Conservation (phyloP, 2,329 filamentous ascomycete species). For the Intubia oerlemansii region DNA sequence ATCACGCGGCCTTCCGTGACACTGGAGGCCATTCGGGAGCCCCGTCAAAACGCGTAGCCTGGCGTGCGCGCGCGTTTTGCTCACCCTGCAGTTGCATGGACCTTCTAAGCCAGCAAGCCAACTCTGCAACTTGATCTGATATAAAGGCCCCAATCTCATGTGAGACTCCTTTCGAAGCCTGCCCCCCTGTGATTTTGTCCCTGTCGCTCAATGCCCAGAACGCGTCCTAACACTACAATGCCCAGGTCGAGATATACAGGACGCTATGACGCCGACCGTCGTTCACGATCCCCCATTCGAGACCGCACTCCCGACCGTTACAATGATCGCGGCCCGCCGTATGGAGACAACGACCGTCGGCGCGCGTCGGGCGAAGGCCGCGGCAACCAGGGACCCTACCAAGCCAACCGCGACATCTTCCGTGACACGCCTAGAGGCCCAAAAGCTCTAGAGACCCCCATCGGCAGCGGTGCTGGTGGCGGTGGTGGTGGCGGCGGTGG, state of each 20-base stretch:
- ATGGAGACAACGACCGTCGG: constrained; percentile 44
- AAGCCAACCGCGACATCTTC: constrained; percentile 34
- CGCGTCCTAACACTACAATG: no score
- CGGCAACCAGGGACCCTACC: constrained; percentile 36
- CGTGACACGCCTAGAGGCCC: constrained; percentile 63
- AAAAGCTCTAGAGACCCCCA: constrained; percentile 55
- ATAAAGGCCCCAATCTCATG: no score
- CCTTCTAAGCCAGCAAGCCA: no score
- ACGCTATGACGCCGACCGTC: constrained; percentile 38
- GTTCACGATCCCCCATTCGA: constrained; percentile 37
- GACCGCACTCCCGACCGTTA: constrained; percentile 51
- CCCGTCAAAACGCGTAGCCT: no score
- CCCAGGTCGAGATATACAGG: constrained; percentile 33
- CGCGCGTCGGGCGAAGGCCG: constrained; percentile 40
- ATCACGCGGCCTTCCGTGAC: no score
- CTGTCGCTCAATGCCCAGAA: no score
- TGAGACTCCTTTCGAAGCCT: no score
- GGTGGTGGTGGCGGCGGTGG: constrained; percentile 37
- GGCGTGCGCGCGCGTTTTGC: no score
- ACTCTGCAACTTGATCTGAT: no score
- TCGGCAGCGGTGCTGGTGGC: constrained; percentile 44
- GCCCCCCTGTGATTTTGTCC: no score
- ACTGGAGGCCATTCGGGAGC: no score
- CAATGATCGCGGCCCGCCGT: constrained; percentile 28
- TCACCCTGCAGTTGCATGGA: no score